Evolutionary conservation across 2,329 filamentous ascomycete species (phyloP).

Genomic region (Periconia macrospinosa): DNA sequence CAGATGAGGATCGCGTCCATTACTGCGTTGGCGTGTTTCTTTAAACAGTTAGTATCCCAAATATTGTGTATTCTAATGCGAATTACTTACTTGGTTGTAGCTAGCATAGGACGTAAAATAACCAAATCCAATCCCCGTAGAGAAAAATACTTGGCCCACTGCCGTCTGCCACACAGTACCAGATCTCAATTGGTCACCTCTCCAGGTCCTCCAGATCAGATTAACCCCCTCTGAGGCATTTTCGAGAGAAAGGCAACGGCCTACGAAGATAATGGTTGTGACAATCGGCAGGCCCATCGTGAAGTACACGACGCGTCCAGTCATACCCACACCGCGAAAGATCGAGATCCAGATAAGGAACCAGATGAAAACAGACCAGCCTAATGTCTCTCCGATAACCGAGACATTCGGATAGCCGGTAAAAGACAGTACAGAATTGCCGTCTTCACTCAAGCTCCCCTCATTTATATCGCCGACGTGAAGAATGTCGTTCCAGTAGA

Average conservation of each 20-base stretch:
- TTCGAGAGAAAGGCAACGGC: conserved; percentile 26
- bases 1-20: conserved; percentile 62
- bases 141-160: conserved; percentile 63
- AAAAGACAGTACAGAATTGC: conserved; percentile 47
- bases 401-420: conserved; percentile 51
- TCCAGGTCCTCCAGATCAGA: conserved; percentile 54
- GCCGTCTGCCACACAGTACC: conserved; percentile 63
- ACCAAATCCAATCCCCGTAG: conserved; percentile 61
- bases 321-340: conserved; percentile 20
- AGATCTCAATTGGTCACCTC: conserved; percentile 53
- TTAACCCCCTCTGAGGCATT: conserved; percentile 58
- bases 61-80: too few species aligned
- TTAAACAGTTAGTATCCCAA: too few species aligned
- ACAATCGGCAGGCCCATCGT: conserved; percentile 24
- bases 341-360: conserved; percentile 14
- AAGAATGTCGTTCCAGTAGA: conserved; percentile 55
- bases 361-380: conserved; percentile 23
- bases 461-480: conserved; percentile 49
- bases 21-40: conserved; percentile 59
- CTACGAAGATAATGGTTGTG: conserved; percentile 13
- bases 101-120: conserved; percentile 61
- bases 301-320: conserved; percentile 21
- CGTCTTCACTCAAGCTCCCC: conserved; percentile 37
- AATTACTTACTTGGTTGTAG: conserved; percentile 48
- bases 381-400: conserved; percentile 52